phyloP scores from a whole-genome alignment of 768 basidiomycete species.

The Favolaschia claudopus region DNA sequence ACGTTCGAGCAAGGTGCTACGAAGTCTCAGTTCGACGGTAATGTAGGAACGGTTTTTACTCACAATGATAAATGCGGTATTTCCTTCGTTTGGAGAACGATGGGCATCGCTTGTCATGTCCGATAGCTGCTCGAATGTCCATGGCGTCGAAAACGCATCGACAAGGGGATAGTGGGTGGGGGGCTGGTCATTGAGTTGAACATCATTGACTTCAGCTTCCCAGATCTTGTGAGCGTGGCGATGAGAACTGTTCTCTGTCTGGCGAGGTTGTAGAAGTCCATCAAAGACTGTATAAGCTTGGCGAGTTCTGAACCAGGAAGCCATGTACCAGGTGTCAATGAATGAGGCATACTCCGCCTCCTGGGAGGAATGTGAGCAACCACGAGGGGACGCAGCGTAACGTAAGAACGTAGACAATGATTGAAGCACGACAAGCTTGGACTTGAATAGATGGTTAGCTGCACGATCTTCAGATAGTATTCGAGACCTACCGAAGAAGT shows the following conservation, averaged over 20 bases:
- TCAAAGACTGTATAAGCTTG: slow-evolving; percentile 65
- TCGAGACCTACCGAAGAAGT: slow-evolving; percentile 62
- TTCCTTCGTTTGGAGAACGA: slow-evolving; percentile 5
- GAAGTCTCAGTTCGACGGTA: slow-evolving; percentile 8
- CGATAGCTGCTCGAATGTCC: slow-evolving; percentile 44
- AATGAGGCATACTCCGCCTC: slow-evolving; percentile 26
- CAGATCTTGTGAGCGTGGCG: slow-evolving; percentile 32
- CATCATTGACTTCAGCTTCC: slow-evolving; percentile 43
- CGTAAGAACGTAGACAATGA: slow-evolving; percentile 76
- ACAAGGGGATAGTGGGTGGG: slow-evolving; percentile 38
- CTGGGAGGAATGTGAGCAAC: slow-evolving; percentile 20
- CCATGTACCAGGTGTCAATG: slow-evolving; percentile 70
- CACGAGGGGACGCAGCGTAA: slow-evolving; percentile 45
- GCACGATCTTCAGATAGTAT: not conserved
- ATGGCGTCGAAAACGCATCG: slow-evolving; percentile 30
- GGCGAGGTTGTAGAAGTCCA: slow-evolving; percentile 45
- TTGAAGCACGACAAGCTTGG: slow-evolving; percentile 77
- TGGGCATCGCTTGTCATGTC: slow-evolving; percentile 24
- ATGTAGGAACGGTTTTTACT: not conserved
- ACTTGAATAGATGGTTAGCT: slow-evolving; percentile 49
- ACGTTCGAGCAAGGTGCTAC: slow-evolving; percentile 72
- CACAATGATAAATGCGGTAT: slow-evolving; percentile 20
- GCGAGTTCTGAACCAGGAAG: slow-evolving; percentile 60
- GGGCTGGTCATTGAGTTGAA: slow-evolving; percentile 44
- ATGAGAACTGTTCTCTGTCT: slow-evolving; percentile 1